Evolutionary conservation across 169 alveolate genomes (phyloP).

Genomic region (Nephromyces sp.): DNA sequence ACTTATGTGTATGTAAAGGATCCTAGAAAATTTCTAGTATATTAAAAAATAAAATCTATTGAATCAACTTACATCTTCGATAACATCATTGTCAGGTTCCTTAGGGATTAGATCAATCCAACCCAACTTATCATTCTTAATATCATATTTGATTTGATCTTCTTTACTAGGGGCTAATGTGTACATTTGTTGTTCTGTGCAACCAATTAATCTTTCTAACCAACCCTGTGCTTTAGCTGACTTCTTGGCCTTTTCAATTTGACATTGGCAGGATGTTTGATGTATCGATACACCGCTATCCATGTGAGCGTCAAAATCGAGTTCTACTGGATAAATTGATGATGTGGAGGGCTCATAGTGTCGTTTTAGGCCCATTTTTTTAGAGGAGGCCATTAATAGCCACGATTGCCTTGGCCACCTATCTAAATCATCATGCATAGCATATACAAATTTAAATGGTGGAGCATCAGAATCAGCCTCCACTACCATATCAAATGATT

Average conservation of each 20-base stretch:
- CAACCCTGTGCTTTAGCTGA: background rate
- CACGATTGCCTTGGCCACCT: constrained; percentile 41
- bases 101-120: background rate
- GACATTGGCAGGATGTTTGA: background rate
- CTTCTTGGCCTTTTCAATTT: background rate
- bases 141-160: background rate
- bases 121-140: background rate
- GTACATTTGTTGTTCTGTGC: background rate
- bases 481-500: constrained; percentile 20
- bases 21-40: background rate
- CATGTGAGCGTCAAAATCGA: background rate
- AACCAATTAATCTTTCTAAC: background rate
- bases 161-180: background rate
- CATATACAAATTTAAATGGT: constrained; percentile 32
- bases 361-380: constrained; percentile 39
- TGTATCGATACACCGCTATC: background rate
- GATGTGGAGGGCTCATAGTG: constrained; percentile 45
- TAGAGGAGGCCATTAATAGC: constrained; percentile 34
- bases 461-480: constrained; percentile 27
- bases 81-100: background rate
- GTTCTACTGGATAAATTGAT: background rate
- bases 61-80: background rate
- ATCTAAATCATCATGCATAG: constrained; percentile 42
- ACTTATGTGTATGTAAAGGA: background rate
- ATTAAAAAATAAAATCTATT: background rate